Evolutionary conservation across 179 eudicot genomes (phyloP), one percentile per base, ranked within the genome.

Genomic region (Beta lomatogona): DNA sequence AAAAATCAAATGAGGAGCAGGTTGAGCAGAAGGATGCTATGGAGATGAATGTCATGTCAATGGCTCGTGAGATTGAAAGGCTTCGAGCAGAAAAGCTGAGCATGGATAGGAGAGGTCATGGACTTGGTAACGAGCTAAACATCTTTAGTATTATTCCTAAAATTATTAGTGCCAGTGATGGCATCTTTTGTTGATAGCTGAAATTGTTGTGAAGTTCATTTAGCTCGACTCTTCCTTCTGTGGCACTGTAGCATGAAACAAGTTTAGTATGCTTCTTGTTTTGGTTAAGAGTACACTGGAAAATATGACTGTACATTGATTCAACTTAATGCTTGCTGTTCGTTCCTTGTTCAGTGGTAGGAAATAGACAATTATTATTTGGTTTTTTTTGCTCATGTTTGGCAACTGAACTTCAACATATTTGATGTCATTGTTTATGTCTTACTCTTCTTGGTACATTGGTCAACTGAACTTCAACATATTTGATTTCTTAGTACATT

Each of bases 61-160:
- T 92, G 92, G 91, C 93, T 83, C 93, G 90, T 67, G 97, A 93
- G 76, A 86, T 94, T 76, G 94, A 94, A 80, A 93, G 90, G 86
- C 93, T 94, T 64, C 92, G 90, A 81, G 88, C 91, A 57, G 94
- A 93, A 82, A 91, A 85, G 81, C 79, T 87, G 74, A 78, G 77
- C 84, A 79, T 76, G 65, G 95, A 91, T 45, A 86, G 90, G 87
- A 85, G 96, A 81, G 79, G 85, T 15, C 87, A 63, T 82, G 92
- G 88, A 76, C 80, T 74, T 75, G 91, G 92, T 88, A 86, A 85
- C 73, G 25, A 22, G 36, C 83, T 76, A 13, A 14, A 58, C 78
- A 72, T 75, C 52, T 50, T 65, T 3, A n/a, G 9, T 77, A 22
- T 21, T 64, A 55, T 9, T 65, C 25, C 28, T 61, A 21, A 54